These are phyloP conservation scores for Lasiodiplodia theobromae DNA, from an alignment of 2,329 filamentous ascomycete genomes.

Conservation along the genomic window DNA sequence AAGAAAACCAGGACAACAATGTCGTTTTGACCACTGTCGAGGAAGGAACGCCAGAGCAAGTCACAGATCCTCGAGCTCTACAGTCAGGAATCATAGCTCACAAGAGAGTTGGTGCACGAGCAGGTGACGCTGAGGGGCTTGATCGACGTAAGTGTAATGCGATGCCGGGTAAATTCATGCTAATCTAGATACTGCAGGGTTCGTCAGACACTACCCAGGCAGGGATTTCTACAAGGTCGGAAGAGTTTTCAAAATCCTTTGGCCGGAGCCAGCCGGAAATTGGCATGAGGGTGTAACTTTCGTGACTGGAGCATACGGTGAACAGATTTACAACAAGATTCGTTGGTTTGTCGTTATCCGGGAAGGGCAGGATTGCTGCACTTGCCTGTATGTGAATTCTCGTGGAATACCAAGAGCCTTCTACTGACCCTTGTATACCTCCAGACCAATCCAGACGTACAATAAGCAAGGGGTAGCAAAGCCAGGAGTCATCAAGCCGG, in stretches of 20 bases:
- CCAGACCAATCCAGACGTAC: constrained; percentile 28
- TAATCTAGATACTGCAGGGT: not conserved
- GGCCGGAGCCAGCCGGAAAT: constrained; percentile 23
- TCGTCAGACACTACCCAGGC: not conserved
- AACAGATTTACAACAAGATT: constrained; percentile 26
- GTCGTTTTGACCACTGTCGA: not conserved
- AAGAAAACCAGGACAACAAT: not conserved
- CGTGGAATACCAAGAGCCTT: not conserved
- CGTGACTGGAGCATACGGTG: constrained; percentile 7
- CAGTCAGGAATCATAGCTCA: constrained; percentile 12
- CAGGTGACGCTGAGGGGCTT: constrained; percentile 14
- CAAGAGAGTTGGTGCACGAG: not conserved
- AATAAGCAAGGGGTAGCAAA: constrained; percentile 17
- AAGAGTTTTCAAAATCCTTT: constrained; percentile 26
- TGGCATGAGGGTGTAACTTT: constrained; percentile 5
- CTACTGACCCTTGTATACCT: not conserved
- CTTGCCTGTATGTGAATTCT: constrained; percentile 27
- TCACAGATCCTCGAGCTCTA: constrained; percentile 21
- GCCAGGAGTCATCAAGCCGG: constrained; percentile 6
- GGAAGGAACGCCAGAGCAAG: not conserved
- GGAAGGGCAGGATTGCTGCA: constrained; percentile 21
- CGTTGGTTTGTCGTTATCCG: constrained; percentile 31
- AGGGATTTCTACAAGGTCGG: constrained; percentile 13
- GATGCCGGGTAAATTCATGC: rapidly evolving
- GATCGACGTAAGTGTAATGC: constrained; percentile 22